Percentiles rank a stretch among this genome's conserved stretches.
Evolutionary conservation across 805 yeast species (phyloP).

Genomic region (Phaffomyces opuntiae): DNA sequence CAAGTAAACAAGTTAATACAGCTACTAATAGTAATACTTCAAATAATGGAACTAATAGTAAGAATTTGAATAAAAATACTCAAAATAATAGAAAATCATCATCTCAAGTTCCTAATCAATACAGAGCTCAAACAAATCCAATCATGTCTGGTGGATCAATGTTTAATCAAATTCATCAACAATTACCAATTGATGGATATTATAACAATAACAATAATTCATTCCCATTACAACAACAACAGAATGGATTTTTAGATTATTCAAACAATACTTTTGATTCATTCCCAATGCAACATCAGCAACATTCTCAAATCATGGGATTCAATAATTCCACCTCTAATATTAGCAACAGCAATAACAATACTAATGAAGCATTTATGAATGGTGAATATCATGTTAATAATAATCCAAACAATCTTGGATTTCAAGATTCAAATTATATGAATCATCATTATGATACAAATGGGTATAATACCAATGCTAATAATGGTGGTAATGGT

Average conservation of each 20-base stretch:
- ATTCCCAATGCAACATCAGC: conserved; percentile 2
- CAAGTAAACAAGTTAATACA: conserved; percentile 5
- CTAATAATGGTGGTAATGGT: background rate
- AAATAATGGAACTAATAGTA: no score
- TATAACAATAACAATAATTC: background rate
- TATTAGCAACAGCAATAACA: no score
- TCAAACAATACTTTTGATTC: conserved; percentile 2
- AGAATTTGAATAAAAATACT: no score
- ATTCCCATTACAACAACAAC: background rate
- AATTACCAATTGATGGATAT: background rate
- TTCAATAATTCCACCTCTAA: background rate
- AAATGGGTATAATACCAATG: background rate
- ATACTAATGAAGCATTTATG: background rate
- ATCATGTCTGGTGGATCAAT: background rate
- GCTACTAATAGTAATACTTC: conserved; percentile 7
- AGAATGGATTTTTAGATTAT: conserved; percentile 4
- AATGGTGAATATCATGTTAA: background rate
- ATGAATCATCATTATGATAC: background rate
- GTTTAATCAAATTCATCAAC: background rate
- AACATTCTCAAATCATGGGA: background rate
- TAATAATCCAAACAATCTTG: no score
- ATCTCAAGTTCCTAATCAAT: conserved; percentile 11
- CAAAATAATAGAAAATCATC: conserved; percentile 1
- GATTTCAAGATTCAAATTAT: no score
- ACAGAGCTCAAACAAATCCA: conserved; percentile 1